phyloP scores from a whole-genome alignment of 2,329 filamentous ascomycete species.

The Xylariales sp. region DNA sequence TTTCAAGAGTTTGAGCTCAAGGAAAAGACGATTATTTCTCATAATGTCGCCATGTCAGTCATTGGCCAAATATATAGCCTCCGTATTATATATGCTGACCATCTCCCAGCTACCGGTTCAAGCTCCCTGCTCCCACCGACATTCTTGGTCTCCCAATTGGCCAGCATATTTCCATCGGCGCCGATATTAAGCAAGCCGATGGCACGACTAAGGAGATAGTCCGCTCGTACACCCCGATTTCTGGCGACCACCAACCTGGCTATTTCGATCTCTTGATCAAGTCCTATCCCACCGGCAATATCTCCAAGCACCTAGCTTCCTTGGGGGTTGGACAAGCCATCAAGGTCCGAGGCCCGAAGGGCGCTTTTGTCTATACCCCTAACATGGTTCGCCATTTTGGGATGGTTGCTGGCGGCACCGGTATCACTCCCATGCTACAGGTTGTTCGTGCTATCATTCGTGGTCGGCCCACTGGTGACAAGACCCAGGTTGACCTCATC shows the following conservation, averaged over 20 bases:
- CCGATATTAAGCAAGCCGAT: conserved; percentile 73
- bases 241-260: conserved; percentile 87
- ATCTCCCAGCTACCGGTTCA: conserved; percentile 84
- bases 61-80: conserved; percentile 22
- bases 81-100: conserved; percentile 21
- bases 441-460: conserved; percentile 90
- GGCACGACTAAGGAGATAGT: conserved; percentile 85
- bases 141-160: conserved; percentile 97
- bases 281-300: conserved; percentile 97
- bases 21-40: conserved; percentile 94
- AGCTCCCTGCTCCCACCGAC: conserved; percentile 78
- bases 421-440: conserved; percentile 98
- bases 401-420: conserved; percentile 97
- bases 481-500: conserved; percentile 90
- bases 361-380: conserved; percentile 95
- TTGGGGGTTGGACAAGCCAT: conserved; percentile 87
- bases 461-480: conserved; percentile 81
- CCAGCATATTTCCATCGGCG: conserved; percentile 97
- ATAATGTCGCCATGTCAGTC: conserved; percentile 94
- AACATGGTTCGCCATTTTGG: conserved; percentile 97
- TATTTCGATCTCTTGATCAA: conserved; percentile 98
- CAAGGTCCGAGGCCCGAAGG: conserved; percentile 93
- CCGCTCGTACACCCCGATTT: conserved; percentile 92
- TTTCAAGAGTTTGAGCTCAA: conserved; percentile 95
- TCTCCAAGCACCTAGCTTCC: conserved; percentile 89